These are phyloP conservation scores for Aquilaria yunnanensis DNA, from an alignment of 345 rosid genomes.

Conservation along the genomic window DNA sequence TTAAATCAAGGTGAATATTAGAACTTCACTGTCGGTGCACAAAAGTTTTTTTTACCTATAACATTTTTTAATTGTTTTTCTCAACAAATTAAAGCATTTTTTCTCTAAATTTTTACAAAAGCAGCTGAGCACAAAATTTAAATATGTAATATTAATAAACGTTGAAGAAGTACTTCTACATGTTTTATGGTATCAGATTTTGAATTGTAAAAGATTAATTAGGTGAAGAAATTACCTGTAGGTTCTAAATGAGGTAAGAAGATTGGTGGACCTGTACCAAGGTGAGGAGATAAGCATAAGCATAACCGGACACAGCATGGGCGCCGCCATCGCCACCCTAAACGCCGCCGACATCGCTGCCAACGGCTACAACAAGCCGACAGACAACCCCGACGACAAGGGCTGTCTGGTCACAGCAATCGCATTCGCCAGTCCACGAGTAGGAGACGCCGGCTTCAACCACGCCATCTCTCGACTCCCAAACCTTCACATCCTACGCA, in stretches of 20 bases:
- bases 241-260: conserved; percentile 11
- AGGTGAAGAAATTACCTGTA: background rate
- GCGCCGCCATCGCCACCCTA: conserved; percentile 21
- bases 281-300: conserved; percentile 15
- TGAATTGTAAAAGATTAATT: background rate
- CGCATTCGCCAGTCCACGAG: conserved; percentile 11
- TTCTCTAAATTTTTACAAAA: conserved; percentile 1
- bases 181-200: background rate
- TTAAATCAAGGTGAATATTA: too few species aligned
- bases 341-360: conserved; percentile 15
- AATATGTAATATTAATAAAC: too few species aligned
- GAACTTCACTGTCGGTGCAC: too few species aligned
- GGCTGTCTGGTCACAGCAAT: conserved; percentile 12
- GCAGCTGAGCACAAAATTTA: background rate
- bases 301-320: conserved; percentile 13
- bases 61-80: too few species aligned
- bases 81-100: background rate
- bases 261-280: conserved; percentile 8
- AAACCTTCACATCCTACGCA: conserved; percentile 23
- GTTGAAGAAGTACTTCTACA: too few species aligned
- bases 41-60: too few species aligned
- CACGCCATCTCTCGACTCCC: background rate
- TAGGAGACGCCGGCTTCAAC: conserved; percentile 6
- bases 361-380: conserved; percentile 20
- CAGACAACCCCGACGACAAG: background rate